phyloP scores from a whole-genome alignment of 495 filamentous ascomycete genomes.

The Parathielavia hyrcaniae region DNA sequence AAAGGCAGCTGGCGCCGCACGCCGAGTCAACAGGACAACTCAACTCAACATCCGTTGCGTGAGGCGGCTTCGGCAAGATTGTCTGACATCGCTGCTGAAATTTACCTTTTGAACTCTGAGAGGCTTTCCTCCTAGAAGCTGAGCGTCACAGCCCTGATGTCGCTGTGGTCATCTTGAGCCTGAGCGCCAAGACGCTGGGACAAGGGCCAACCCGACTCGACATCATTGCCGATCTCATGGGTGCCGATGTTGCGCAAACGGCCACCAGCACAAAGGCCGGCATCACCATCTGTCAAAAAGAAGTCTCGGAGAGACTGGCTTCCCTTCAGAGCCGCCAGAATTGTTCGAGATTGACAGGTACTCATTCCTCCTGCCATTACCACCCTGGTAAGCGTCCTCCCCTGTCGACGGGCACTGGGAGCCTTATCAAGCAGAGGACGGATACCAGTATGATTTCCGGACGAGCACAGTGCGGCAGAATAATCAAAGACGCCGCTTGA shows the following conservation, averaged over 20 bases:
- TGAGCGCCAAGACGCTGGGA: not conserved
- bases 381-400: not conserved
- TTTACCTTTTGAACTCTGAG: not conserved
- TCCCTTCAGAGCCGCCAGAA: not conserved
- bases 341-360: no score
- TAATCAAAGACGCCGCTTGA: not conserved
- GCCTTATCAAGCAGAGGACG: slow-evolving; percentile 2
- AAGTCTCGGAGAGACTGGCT: not conserved
- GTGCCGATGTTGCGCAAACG: not conserved
- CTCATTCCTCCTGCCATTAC: no score
- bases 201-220: not conserved
- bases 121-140: no score
- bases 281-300: not conserved
- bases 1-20: not conserved
- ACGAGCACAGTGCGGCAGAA: slow-evolving; percentile 6
- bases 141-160: not conserved
- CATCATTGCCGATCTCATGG: slow-evolving; percentile 2
- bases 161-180: not conserved
- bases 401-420: not conserved
- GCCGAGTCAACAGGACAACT: not conserved
- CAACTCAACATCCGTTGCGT: no score
- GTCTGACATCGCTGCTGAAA: not conserved
- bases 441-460: no score
- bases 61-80: not conserved
- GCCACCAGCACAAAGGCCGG: not conserved